Conservation (phyloP, 768 basidiomycete genomes). For the Lactifluus subvellereus region DNA sequence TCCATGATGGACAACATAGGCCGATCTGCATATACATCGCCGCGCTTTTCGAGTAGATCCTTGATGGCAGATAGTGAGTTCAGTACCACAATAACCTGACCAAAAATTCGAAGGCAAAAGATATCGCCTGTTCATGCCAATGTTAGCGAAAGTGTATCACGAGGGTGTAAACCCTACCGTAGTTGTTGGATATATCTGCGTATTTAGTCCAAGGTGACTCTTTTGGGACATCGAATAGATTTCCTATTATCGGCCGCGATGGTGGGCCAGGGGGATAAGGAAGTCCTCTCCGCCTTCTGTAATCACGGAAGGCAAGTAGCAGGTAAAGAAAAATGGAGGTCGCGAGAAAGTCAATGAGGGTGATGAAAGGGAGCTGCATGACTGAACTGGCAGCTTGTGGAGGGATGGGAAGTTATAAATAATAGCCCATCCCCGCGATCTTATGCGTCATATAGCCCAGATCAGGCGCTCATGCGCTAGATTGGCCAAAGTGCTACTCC, state of each 20-base stretch:
- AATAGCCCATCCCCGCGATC: too few relatives aligned
- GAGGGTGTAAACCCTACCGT: neutral
- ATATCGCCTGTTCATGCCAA: neutral
- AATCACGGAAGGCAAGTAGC: neutral
- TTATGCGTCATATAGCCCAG: too few relatives aligned
- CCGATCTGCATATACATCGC: conserved; percentile 27
- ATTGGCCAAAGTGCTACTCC: too few relatives aligned
- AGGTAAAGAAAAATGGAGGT: neutral
- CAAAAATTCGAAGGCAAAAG: conserved; percentile 33
- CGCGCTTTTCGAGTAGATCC: conserved; percentile 49
- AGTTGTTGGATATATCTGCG: neutral
- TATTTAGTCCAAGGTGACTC: neutral
- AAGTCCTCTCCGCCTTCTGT: neutral
- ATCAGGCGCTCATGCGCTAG: too few relatives aligned
- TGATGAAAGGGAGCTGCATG: neutral
- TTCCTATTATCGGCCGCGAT: neutral
- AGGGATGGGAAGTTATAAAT: too few relatives aligned
- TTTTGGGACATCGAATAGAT: neutral
- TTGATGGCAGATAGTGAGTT: conserved; percentile 40
- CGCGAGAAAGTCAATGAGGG: neutral
- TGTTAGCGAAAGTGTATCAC: neutral
- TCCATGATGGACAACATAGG: neutral
- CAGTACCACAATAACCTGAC: conserved; percentile 45
- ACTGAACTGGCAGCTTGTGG: neutral
- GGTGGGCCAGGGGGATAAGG: neutral